A percentile compares a stretch with the other conserved stretches of the same genome.
These are phyloP conservation scores for Zygotorulaspora florentina DNA, from an alignment of 805 yeast genomes.

Conservation along the genomic window DNA sequence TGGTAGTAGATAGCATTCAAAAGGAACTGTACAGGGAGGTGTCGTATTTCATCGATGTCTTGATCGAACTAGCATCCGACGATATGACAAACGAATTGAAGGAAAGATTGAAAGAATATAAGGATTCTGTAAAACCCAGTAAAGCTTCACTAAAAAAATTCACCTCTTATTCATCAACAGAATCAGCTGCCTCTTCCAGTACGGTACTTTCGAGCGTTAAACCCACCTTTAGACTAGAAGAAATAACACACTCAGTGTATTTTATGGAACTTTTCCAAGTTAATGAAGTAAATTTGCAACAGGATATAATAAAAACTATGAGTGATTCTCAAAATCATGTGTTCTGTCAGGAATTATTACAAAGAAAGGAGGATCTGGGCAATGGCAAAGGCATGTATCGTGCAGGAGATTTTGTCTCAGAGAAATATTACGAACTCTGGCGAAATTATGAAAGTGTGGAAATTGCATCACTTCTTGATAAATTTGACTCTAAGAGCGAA, in stretches of 20 bases:
- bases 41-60: slow-evolving; percentile 22
- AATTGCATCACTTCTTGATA: slow-evolving; percentile 29
- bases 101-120: slow-evolving; percentile 43
- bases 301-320: slow-evolving; percentile 42
- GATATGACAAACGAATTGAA: slow-evolving; percentile 21
- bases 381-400: slow-evolving; percentile 32
- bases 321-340: slow-evolving; percentile 17
- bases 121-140: slow-evolving; percentile 21
- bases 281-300: slow-evolving; percentile 48
- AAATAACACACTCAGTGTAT: slow-evolving; percentile 50
- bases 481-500: slow-evolving; percentile 10
- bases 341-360: slow-evolving; percentile 19
- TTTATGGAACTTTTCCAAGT: slow-evolving; percentile 48
- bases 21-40: slow-evolving; percentile 25
- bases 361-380: slow-evolving; percentile 9
- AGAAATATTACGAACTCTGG: slow-evolving; percentile 40
- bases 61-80: slow-evolving; percentile 18
- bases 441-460: slow-evolving; percentile 37
- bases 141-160: slow-evolving; percentile 6
- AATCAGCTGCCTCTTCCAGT: slow-evolving; percentile 2
- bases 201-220: slow-evolving; percentile 17
- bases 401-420: slow-evolving; percentile 37
- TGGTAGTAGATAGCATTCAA: slow-evolving; percentile 29
- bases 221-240: slow-evolving; percentile 52
- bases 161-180: not conserved